Conservation (phyloP, 75 land plant genomes). For the Isoetes taiwanensis region DNA sequence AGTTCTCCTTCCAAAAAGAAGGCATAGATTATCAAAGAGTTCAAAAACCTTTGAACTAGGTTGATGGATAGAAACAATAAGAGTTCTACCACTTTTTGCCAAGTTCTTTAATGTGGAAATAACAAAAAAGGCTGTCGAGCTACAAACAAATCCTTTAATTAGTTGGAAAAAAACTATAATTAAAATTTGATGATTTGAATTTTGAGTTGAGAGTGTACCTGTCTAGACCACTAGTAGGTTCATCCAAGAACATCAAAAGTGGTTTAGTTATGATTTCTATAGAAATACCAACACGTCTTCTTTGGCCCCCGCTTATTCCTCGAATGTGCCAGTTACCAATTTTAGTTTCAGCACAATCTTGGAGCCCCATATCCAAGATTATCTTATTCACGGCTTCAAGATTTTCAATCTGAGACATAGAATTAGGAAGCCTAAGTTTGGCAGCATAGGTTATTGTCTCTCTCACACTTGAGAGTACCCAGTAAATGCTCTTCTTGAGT, state of each 20-base stretch:
- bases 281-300: slow-evolving; percentile 81
- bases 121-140: not conserved
- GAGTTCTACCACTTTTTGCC: not conserved
- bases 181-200: too few relatives aligned
- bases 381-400: slow-evolving; percentile 63
- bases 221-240: slow-evolving; percentile 95
- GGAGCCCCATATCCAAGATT: slow-evolving; percentile 89
- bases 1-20: not conserved
- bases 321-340: slow-evolving; percentile 96
- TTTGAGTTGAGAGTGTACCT: too few relatives aligned
- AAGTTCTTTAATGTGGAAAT: not conserved
- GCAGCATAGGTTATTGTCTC: slow-evolving; percentile 81
- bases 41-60: not conserved
- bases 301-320: slow-evolving; percentile 92
- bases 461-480: slow-evolving; percentile 68
- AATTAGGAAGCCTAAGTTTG: slow-evolving; percentile 55
- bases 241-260: slow-evolving; percentile 73
- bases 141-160: too few relatives aligned
- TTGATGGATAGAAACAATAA: slow-evolving; percentile 5
- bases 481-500: slow-evolving; percentile 87
- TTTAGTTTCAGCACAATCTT: slow-evolving; percentile 86
- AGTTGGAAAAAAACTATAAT: too few relatives aligned
- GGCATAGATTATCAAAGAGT: not conserved
- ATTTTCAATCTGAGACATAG: slow-evolving; percentile 63
- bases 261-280: slow-evolving; percentile 87